Base-by-base conservation (phyloP, 768 basidiomycete genomes). In the Tremella mesenterica region DNA sequence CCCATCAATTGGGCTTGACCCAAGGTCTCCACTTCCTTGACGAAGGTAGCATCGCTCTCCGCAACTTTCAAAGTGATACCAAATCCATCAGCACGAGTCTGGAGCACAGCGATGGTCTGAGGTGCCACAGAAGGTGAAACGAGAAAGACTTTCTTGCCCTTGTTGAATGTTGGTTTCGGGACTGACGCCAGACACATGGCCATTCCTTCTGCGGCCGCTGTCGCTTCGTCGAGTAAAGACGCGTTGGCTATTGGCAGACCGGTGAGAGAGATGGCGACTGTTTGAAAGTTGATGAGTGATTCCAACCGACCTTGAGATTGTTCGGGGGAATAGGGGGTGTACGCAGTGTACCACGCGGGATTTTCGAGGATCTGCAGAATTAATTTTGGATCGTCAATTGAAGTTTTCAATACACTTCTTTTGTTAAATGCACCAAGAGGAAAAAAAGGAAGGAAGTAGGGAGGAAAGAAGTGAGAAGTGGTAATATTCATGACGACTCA, bases 281-380 rank as follows among this genome's bases (percentile, higher is more conserved):
- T 88, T 76, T 99, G 93, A 69, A 83, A 99, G 73, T 99, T 97
- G 68, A 97, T 81, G 33, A 99, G 80, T 4, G 90, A 95, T 70
- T 99, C 93, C 44, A 99, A 80, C 48, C 93, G 93, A 34, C 92
- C 93, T 82, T 99, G 93, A n/a, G 93, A 84, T 72, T 97, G 86
- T 78, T 99, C 93, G 1, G 93, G 91, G 67, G 95, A 90, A 75
- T 92, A 92, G 1, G 90, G 89, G 0, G 91, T 92, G 73, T 93
- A 92, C 14, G 85, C 88, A 5, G 92, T 96, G 74, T 96, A 97
- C 93, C 93, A 99, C 3, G 86, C 88, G 25, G 91, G 93, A 69
- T 93, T 97, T 75, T 99, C 92, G 53, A 76, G 63, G 39, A 74
- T 52, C 71, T 73, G 48, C 4, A 23, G 23, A n/a, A 27, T 14